A percentile compares a stretch with the other conserved stretches of the same genome.
Conservation (phyloP, 2,329 filamentous ascomycete genomes). For the Beauveria sp. region DNA sequence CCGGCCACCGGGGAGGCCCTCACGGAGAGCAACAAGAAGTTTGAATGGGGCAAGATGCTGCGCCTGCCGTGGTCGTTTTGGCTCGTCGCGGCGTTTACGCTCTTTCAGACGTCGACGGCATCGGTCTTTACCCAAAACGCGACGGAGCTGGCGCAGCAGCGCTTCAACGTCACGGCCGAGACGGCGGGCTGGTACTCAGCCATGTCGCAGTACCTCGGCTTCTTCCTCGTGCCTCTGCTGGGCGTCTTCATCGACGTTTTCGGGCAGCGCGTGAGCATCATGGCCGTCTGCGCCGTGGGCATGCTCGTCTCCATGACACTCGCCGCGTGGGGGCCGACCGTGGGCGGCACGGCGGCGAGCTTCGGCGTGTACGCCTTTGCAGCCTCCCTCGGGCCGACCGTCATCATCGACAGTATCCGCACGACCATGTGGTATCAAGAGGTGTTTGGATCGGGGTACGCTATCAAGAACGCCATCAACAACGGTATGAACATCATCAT, state of each 20-base stretch:
- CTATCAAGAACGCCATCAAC: slow-evolving; percentile 54
- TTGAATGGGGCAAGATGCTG: slow-evolving; percentile 47
- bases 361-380: slow-evolving; percentile 55
- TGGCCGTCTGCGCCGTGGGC: slow-evolving; percentile 41
- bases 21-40: slow-evolving; percentile 51
- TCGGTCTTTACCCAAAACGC: slow-evolving; percentile 48
- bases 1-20: slow-evolving; percentile 50
- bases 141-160: slow-evolving; percentile 52
- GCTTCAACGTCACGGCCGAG: slow-evolving; percentile 46
- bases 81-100: slow-evolving; percentile 44
- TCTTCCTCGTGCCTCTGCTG: slow-evolving; percentile 49
- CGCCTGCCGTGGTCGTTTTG: slow-evolving; percentile 54
- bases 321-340: slow-evolving; percentile 40
- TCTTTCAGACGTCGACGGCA: slow-evolving; percentile 51
- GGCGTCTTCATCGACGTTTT: slow-evolving; percentile 49
- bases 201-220: slow-evolving; percentile 45
- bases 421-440: slow-evolving; percentile 52
- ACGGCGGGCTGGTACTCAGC: slow-evolving; percentile 54
- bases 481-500: slow-evolving; percentile 57
- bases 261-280: slow-evolving; percentile 47
- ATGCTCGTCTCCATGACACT: slow-evolving; percentile 47
- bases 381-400: slow-evolving; percentile 45
- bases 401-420: slow-evolving; percentile 53
- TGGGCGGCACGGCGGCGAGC: slow-evolving; percentile 46
- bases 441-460: slow-evolving; percentile 52